Evolutionary conservation across 805 yeast species (phyloP).

Genomic region (Zygotorulaspora sp.): DNA sequence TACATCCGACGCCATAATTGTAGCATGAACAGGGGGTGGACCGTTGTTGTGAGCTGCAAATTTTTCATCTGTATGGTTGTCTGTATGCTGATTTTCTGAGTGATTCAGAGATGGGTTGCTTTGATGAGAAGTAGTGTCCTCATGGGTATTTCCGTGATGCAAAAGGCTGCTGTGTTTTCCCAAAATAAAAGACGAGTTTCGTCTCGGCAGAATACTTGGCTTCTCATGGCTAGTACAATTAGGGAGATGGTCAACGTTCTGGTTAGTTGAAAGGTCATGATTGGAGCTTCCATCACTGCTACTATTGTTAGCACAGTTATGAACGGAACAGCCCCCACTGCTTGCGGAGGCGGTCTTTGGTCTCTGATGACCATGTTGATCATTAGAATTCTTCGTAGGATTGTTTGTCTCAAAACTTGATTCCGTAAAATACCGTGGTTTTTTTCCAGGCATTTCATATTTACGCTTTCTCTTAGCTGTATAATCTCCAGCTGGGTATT

Average conservation of each 20-base stretch:
- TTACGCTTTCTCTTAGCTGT: slow-evolving; percentile 37
- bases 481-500: slow-evolving; percentile 42
- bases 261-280: slow-evolving; percentile 9
- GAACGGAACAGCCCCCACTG: neutral
- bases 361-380: slow-evolving; percentile 9
- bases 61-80: neutral
- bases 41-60: slow-evolving; percentile 8
- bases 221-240: slow-evolving; percentile 12
- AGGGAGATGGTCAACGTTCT: slow-evolving; percentile 5
- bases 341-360: neutral
- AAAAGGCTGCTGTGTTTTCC: slow-evolving; percentile 5
- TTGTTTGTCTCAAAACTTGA: slow-evolving; percentile 23
- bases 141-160: slow-evolving; percentile 1
- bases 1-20: slow-evolving; percentile 26
- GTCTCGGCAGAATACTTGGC: slow-evolving; percentile 6
- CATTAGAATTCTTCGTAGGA: slow-evolving; percentile 5
- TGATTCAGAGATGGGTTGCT: neutral
- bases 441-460: slow-evolving; percentile 38
- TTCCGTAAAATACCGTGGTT: slow-evolving; percentile 33
- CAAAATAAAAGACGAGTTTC: slow-evolving; percentile 10
- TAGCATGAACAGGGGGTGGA: slow-evolving; percentile 22
- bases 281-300: slow-evolving; percentile 3
- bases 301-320: slow-evolving; percentile 3
- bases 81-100: neutral
- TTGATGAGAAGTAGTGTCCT: neutral